phyloP scores from a whole-genome alignment of 2,329 filamentous ascomycete genomes.

The Fusarium duplospermum region DNA sequence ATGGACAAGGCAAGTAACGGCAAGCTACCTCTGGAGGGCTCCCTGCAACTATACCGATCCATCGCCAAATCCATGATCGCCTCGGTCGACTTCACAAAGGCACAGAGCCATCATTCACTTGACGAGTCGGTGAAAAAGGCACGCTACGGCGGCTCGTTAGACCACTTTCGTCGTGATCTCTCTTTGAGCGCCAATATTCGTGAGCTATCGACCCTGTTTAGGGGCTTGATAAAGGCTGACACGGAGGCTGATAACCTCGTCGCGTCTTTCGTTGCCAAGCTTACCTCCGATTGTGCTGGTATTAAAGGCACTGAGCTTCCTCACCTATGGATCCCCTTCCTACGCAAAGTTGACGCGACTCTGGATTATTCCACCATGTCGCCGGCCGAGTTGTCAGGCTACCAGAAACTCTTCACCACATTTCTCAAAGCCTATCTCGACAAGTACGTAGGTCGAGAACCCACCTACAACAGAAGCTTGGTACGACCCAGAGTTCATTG shows the following conservation, averaged over 20 bases:
- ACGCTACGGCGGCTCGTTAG: neutral
- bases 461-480: constrained; percentile 6
- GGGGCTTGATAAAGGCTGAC: neutral
- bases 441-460: constrained; percentile 35
- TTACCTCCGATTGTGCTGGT: constrained; percentile 18
- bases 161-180: neutral
- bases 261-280: constrained; percentile 30
- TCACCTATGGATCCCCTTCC: constrained; percentile 47
- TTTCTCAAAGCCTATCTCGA: constrained; percentile 39
- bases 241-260: constrained; percentile 20
- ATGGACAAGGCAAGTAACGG: neutral
- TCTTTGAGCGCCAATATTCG: neutral
- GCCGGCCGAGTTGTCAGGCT: constrained; percentile 24
- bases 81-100: constrained; percentile 8
- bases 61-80: constrained; percentile 9
- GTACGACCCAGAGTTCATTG: constrained; percentile 26
- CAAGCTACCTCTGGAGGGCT: neutral
- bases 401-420: constrained; percentile 39
- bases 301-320: constrained; percentile 34
- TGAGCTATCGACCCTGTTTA: neutral
- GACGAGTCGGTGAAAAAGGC: neutral
- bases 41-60: constrained; percentile 1
- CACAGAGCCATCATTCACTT: neutral
- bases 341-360: constrained; percentile 32
- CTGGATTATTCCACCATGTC: constrained; percentile 18